These are phyloP conservation scores for Talaromyces verruculosus DNA, from an alignment of 2,329 filamentous ascomycete species.

Conservation along the genomic window DNA sequence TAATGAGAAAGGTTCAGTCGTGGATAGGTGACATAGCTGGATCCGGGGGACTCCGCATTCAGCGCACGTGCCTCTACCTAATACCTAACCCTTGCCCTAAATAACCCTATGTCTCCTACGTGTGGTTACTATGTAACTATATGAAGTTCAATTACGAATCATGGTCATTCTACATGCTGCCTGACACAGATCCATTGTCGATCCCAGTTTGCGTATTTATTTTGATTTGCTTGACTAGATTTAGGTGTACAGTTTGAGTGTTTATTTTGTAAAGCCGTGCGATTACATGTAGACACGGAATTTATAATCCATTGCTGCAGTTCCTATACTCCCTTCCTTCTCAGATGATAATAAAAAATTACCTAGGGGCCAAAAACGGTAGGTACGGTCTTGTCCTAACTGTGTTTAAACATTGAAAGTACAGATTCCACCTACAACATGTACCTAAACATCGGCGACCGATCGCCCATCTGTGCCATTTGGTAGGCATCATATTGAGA, in stretches of 20 bases:
- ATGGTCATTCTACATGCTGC: neutral
- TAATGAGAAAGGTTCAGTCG: neutral
- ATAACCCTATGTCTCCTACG: neutral
- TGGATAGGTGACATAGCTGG: neutral
- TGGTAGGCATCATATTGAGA: slow-evolving; percentile 52
- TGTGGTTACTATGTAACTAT: neutral
- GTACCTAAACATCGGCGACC: slow-evolving; percentile 63
- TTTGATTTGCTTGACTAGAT: neutral
- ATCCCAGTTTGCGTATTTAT: no score
- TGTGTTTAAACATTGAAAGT: neutral
- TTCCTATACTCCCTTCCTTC: neutral
- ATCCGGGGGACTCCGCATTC: neutral
- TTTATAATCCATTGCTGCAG: neutral
- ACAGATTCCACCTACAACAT: slow-evolving; percentile 45
- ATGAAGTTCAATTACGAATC: neutral
- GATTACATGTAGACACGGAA: neutral
- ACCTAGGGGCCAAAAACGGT: neutral
- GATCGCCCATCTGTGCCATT: slow-evolving; percentile 60
- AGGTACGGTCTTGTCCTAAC: neutral
- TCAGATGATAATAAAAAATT: neutral
- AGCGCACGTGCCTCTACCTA: neutral
- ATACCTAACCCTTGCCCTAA: neutral
- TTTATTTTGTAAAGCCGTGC: neutral
- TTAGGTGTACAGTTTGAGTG: neutral
- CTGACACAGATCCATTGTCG: neutral